A percentile compares a stretch with the other conserved stretches of the same genome.
Conservation (phyloP, 352 stramenopile species). For the Pythium diclinum region DNA sequence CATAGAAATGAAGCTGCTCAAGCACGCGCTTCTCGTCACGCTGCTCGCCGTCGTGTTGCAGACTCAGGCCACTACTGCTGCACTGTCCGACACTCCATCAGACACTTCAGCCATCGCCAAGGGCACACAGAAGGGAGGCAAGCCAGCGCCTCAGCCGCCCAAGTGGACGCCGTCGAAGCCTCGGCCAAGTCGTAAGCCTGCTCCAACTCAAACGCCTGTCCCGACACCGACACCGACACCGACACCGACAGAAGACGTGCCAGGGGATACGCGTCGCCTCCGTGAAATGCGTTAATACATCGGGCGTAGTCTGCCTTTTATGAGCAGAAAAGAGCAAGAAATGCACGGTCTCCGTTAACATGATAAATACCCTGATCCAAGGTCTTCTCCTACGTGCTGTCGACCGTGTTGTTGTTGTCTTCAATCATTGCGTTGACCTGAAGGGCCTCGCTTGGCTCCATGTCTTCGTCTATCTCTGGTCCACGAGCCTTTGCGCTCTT, state of each 20-base stretch:
- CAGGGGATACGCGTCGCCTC: neutral
- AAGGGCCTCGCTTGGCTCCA: neutral
- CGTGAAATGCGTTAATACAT: neutral
- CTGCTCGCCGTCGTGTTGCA: constrained; percentile 2
- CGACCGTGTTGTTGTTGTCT: neutral
- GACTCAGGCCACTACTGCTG: too few species aligned
- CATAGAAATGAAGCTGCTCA: constrained; percentile 4
- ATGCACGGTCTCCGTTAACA: neutral
- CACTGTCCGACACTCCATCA: too few species aligned
- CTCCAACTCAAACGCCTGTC: neutral
- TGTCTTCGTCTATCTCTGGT: neutral
- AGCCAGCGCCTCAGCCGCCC: neutral
- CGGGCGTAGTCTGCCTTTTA: too few species aligned
- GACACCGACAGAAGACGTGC: neutral
- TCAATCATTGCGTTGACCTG: neutral
- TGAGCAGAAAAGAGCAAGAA: too few species aligned
- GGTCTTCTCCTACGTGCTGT: neutral
- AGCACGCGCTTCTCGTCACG: constrained; percentile 1
- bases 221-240: neutral
- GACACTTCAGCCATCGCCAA: neutral
- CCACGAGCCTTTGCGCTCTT: neutral
- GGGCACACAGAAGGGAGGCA: neutral
- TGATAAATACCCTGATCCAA: neutral
- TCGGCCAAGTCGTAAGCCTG: neutral
- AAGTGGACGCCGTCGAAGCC: constrained; percentile 3